Evolutionary conservation across 2,329 filamentous ascomycete species (phyloP).

Genomic region (Beauveria caledonica): DNA sequence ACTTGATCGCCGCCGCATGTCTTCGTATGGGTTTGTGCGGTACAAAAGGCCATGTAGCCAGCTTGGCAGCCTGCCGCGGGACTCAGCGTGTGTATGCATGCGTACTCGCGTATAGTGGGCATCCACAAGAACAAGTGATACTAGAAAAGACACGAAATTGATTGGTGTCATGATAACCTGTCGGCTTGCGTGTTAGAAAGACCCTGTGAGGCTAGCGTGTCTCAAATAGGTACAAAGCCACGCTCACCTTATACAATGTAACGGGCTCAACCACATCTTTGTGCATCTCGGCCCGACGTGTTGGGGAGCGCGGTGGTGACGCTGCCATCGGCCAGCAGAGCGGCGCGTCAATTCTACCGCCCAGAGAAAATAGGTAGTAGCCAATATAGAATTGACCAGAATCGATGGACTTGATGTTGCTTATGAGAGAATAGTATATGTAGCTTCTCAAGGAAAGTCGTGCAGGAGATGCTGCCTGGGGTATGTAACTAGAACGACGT

Average conservation of each 20-base stretch:
- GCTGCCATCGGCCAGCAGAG: not conserved
- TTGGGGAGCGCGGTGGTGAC: not conserved
- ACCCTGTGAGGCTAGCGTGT: not conserved
- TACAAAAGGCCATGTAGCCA: slow-evolving; percentile 37
- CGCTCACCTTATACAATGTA: slow-evolving; percentile 3
- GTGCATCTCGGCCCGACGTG: not conserved
- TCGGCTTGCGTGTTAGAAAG: not conserved
- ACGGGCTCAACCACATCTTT: not conserved
- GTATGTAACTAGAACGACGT: too few relatives aligned
- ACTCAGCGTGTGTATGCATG: slow-evolving; percentile 28
- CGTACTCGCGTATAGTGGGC: slow-evolving; percentile 44
- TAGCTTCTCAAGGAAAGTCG: too few relatives aligned
- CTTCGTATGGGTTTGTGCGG: slow-evolving; percentile 31
- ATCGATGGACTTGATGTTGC: too few relatives aligned
- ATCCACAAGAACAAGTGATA: slow-evolving; percentile 58
- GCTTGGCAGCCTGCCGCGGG: slow-evolving; percentile 22
- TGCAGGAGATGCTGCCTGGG: too few relatives aligned
- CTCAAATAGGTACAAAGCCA: not conserved
- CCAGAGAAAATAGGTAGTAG: too few relatives aligned
- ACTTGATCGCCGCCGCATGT: slow-evolving; percentile 18
- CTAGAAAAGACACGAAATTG: slow-evolving; percentile 54
- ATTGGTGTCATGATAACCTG: slow-evolving; percentile 53
- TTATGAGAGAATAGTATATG: too few relatives aligned
- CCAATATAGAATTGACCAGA: too few relatives aligned
- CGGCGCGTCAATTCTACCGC: too few relatives aligned